These are phyloP conservation scores for Lindgomyces ingoldianus DNA, from an alignment of 495 filamentous ascomycete genomes.

Conservation along the genomic window DNA sequence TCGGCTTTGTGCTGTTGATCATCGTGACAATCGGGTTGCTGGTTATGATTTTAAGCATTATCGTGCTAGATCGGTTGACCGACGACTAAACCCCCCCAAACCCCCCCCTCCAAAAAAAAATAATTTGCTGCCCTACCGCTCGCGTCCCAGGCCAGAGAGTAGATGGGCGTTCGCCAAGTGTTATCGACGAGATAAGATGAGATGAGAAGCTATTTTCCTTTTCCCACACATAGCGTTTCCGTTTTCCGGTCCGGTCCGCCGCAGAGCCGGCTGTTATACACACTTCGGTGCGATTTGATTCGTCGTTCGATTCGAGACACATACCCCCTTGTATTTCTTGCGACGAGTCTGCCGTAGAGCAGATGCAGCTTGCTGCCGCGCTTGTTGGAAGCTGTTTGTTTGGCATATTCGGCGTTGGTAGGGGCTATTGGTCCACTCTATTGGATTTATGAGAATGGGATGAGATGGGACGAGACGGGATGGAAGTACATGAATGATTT, in stretches of 20 bases:
- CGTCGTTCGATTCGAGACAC: background rate
- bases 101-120: background rate
- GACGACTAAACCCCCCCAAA: conserved; percentile 23
- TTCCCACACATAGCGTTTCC: too few species aligned
- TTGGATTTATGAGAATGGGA: background rate
- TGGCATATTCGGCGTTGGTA: background rate
- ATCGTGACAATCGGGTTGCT: conserved; percentile 91
- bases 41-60: conserved; percentile 92
- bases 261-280: too few species aligned
- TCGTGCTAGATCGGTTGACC: conserved; percentile 58
- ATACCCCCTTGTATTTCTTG: background rate
- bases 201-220: too few species aligned
- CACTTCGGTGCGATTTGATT: background rate
- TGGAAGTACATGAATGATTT: background rate
- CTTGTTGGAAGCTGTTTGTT: background rate
- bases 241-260: too few species aligned
- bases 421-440: background rate
- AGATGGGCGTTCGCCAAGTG: background rate
- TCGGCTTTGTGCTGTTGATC: conserved; percentile 87
- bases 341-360: too few species aligned
- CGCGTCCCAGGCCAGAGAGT: background rate
- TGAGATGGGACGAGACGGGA: background rate
- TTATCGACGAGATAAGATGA: too few species aligned
- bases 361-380: background rate
- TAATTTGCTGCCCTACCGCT: background rate